A percentile compares a stretch with the other conserved stretches of the same genome.
phyloP scores from a whole-genome alignment of 176 grass and related monocot genomes.

The Miscanthus lutarioriparius region DNA sequence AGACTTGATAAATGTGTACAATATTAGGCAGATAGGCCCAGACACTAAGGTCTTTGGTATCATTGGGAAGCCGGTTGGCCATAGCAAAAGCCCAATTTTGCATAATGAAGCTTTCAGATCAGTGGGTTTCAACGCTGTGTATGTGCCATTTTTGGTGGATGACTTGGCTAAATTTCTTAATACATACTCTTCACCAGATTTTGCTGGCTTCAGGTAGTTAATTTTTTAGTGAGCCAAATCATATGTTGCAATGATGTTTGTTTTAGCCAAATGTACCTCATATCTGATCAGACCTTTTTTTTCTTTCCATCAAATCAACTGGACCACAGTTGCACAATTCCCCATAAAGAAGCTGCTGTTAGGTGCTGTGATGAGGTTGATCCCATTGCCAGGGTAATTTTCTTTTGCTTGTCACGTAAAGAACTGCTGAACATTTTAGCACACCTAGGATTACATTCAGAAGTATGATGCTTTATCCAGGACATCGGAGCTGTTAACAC shows the following conservation, averaged over 20 bases:
- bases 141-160: slow-evolving; percentile 95
- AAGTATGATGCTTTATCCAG: slow-evolving; percentile 43
- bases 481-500: slow-evolving; percentile 97
- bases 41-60: slow-evolving; percentile 91
- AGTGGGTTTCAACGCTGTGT: slow-evolving; percentile 85
- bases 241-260: slow-evolving; percentile 2
- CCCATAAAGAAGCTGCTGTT: slow-evolving; percentile 89
- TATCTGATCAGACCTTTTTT: slow-evolving; percentile 8
- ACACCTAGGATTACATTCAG: slow-evolving; percentile 14
- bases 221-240: slow-evolving; percentile 8
- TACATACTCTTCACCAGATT: slow-evolving; percentile 89
- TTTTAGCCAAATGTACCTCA: background rate
- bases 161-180: slow-evolving; percentile 78
- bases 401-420: slow-evolving; percentile 20
- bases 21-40: slow-evolving; percentile 62
- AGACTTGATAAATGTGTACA: slow-evolving; percentile 85
- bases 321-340: slow-evolving; percentile 81
- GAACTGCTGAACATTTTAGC: background rate
- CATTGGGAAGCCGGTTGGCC: slow-evolving; percentile 85
- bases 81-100: slow-evolving; percentile 95
- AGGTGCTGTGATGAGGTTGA: slow-evolving; percentile 91
- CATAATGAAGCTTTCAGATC: slow-evolving; percentile 87
- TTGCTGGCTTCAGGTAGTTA: slow-evolving; percentile 92
- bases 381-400: slow-evolving; percentile 83
- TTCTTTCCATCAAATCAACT: slow-evolving; percentile 37